These are phyloP conservation scores for Cutaneotrichosporon sp. DNA, from an alignment of 1,284 basidiomycete species.

Conservation along the genomic window DNA sequence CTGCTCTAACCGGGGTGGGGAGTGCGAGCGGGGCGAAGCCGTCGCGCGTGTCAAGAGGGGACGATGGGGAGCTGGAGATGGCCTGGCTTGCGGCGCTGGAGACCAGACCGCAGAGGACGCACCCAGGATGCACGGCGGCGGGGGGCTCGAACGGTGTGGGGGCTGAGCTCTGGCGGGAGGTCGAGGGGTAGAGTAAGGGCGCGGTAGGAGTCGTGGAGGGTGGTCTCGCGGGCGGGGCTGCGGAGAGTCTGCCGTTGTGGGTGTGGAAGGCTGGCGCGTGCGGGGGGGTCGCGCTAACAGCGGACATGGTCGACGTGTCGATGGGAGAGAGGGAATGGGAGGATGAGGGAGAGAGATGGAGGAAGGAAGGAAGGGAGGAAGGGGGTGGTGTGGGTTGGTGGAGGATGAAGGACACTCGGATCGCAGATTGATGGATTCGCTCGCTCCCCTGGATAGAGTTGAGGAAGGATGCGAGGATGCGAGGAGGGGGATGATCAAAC, in stretches of 20 bases:
- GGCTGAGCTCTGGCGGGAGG: constrained; percentile 1
- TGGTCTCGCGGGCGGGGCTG: background rate
- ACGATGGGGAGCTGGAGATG: constrained; percentile 12
- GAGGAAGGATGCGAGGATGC: too few relatives aligned
- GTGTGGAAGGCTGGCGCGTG: constrained; percentile 2
- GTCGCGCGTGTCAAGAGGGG: constrained; percentile 6
- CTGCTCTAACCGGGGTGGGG: constrained; percentile 18
- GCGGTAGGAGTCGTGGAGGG: background rate
- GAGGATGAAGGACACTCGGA: background rate
- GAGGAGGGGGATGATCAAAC: too few relatives aligned
- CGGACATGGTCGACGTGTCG: constrained; percentile 1
- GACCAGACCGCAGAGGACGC: constrained; percentile 39
- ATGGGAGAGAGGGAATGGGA: background rate
- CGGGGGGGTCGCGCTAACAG: background rate
- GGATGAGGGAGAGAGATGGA: background rate
- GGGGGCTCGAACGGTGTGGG: background rate
- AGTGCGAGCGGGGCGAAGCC: constrained; percentile 9
- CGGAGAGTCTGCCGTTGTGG: background rate
- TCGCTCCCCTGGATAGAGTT: too few relatives aligned
- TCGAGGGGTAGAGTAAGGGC: background rate
- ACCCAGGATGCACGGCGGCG: constrained; percentile 29
- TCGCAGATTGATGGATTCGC: background rate
- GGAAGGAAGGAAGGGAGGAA: background rate
- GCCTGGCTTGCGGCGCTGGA: constrained; percentile 21
- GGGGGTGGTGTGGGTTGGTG: background rate